Conservation (phyloP, 164 flowering plant genomes). For the Vitis labrusca region DNA sequence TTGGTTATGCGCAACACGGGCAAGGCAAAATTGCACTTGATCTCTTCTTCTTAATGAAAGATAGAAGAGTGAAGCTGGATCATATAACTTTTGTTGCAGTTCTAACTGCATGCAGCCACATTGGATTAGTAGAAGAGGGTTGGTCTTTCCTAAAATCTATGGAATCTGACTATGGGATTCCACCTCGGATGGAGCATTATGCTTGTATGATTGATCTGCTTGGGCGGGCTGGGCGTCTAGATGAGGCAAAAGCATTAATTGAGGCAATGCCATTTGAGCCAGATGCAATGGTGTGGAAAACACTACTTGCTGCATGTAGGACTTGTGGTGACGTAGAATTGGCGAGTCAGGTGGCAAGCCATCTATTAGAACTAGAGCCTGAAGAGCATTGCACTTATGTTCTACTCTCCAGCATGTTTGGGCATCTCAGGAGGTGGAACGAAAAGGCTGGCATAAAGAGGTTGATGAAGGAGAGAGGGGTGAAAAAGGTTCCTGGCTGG, state of each 20-base stretch:
- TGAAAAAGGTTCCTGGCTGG: conserved; percentile 86
- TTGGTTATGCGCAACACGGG: conserved; percentile 90
- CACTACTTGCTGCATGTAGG: conserved; percentile 79
- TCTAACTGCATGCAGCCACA: conserved; percentile 85
- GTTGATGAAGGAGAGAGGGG: conserved; percentile 75
- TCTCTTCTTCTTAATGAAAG: conserved; percentile 60
- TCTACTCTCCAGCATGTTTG: conserved; percentile 72
- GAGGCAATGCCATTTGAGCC: conserved; percentile 78
- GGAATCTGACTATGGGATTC: conserved; percentile 63
- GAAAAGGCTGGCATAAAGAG: conserved; percentile 65
- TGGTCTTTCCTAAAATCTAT: conserved; percentile 41
- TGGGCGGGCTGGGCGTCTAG: conserved; percentile 73
- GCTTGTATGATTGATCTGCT: conserved; percentile 81
- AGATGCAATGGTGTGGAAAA: conserved; percentile 74
- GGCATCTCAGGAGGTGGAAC: conserved; percentile 63
- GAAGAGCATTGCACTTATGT: conserved; percentile 83
- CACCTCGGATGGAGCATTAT: conserved; percentile 79
- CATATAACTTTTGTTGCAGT: conserved; percentile 85
- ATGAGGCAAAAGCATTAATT: conserved; percentile 58
- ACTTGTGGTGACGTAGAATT: conserved; percentile 63
- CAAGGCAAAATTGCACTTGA: conserved; percentile 64
- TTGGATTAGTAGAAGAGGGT: conserved; percentile 73
- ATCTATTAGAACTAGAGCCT: conserved; percentile 60
- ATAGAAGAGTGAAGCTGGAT: conserved; percentile 54
- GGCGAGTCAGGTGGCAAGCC: conserved; percentile 55